Evolutionary conservation across 2,329 filamentous ascomycete species (phyloP).

Genomic region (Pezicula neosporulosa): DNA sequence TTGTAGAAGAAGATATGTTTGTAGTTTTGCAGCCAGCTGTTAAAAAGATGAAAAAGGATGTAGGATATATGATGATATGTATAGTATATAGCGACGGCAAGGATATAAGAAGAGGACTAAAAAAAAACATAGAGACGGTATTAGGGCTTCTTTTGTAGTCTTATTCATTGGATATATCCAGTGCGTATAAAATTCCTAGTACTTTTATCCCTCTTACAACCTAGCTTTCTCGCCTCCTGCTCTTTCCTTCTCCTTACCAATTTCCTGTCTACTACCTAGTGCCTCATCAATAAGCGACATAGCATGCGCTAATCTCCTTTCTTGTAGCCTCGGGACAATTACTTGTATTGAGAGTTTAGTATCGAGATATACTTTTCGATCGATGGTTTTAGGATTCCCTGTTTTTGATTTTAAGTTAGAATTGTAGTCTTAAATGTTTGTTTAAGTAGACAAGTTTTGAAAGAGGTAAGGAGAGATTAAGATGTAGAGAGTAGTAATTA

Average conservation of each 20-base stretch:
- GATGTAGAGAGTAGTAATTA: background rate
- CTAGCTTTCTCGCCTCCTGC: conserved; percentile 4
- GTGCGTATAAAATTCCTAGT: too few relatives aligned
- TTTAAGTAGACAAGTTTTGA: background rate
- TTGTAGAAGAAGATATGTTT: too few relatives aligned
- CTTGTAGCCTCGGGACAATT: conserved; percentile 25
- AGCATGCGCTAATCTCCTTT: conserved; percentile 21
- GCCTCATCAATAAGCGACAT: conserved; percentile 25
- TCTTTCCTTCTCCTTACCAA: background rate
- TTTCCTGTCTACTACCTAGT: background rate
- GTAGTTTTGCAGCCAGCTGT: too few relatives aligned
- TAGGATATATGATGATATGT: too few relatives aligned
- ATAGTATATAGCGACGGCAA: too few relatives aligned
- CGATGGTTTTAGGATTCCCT: conserved; percentile 22
- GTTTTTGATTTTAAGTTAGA: conserved; percentile 5
- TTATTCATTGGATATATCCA: too few relatives aligned
- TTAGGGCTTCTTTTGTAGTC: too few relatives aligned
- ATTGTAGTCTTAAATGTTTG: background rate
- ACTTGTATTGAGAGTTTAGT: conserved; percentile 25
- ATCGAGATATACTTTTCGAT: conserved; percentile 25
- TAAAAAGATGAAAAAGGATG: too few relatives aligned
- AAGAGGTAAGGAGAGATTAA: background rate
- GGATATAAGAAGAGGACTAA: too few relatives aligned
- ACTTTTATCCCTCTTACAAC: conserved; percentile 2
- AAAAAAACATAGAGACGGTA: too few relatives aligned